These are phyloP conservation scores for Chimonanthus praecox DNA, from an alignment of 164 flowering plant species.

Conservation along the genomic window DNA sequence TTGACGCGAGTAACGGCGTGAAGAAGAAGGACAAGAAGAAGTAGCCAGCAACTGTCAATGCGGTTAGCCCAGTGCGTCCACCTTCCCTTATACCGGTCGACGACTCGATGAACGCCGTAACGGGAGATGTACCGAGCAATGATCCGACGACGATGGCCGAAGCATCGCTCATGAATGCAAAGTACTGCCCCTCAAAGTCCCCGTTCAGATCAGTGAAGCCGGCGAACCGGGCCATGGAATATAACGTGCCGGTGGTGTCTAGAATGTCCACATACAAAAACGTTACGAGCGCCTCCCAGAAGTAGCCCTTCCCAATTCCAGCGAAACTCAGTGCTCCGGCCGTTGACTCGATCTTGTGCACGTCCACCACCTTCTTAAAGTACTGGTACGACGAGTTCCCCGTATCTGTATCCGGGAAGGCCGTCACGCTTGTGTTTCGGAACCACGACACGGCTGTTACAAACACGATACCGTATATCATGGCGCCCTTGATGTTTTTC, in stretches of 20 bases:
- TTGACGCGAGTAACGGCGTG: conserved; percentile 84
- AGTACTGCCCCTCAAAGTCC: conserved; percentile 82
- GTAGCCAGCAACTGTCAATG: conserved; percentile 67
- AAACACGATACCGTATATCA: conserved; percentile 86
- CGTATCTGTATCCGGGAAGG: conserved; percentile 54
- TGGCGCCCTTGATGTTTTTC: conserved; percentile 72
- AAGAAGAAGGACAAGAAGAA: conserved; percentile 74
- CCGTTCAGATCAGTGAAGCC: conserved; percentile 58
- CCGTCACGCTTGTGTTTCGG: conserved; percentile 69
- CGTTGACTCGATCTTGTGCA: conserved; percentile 59
- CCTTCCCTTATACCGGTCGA: conserved; percentile 94
- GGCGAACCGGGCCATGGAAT: conserved; percentile 88
- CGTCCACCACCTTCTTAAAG: conserved; percentile 73
- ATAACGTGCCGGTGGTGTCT: conserved; percentile 79
- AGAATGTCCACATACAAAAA: conserved; percentile 81
- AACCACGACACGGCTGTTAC: conserved; percentile 92
- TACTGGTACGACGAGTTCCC: conserved; percentile 56
- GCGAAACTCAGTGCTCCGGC: conserved; percentile 78
- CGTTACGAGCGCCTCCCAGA: conserved; percentile 83
- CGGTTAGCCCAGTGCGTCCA: conserved; percentile 86
- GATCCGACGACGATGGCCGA: conserved; percentile 72
- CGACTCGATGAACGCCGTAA: conserved; percentile 77
- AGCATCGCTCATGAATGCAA: conserved; percentile 95
- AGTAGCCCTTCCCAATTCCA: conserved; percentile 36
- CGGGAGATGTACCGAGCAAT: conserved; percentile 85